Evolutionary conservation across 1,284 basidiomycete species (phyloP).

Genomic region (Malassezia vespertilionis): DNA sequence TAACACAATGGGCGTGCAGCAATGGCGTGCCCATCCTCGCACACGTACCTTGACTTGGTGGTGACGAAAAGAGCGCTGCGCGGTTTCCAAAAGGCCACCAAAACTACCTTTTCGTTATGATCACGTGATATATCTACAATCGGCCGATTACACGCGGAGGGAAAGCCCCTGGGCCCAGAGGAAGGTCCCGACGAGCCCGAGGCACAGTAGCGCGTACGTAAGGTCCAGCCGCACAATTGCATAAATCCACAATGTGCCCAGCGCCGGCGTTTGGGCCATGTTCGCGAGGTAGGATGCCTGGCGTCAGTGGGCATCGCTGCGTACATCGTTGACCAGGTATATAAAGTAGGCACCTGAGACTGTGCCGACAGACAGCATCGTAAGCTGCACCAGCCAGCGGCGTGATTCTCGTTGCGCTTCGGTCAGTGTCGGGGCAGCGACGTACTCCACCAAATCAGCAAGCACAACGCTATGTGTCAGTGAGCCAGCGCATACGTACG

Average conservation of each 20-base stretch:
- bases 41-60: constrained; percentile 14
- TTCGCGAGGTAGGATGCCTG: constrained; percentile 36
- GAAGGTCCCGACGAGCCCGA: constrained; percentile 33
- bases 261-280: constrained; percentile 41
- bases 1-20: neutral
- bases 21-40: neutral
- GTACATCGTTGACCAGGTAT: constrained; percentile 37
- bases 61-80: constrained; percentile 8
- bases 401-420: constrained; percentile 22
- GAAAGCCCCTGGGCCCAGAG: constrained; percentile 20
- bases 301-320: constrained; percentile 2
- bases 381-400: constrained; percentile 21
- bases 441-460: constrained; percentile 11
- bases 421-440: neutral
- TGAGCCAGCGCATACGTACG: constrained; percentile 18
- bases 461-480: neutral
- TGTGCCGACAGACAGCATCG: constrained; percentile 22
- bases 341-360: constrained; percentile 27
- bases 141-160: constrained; percentile 18
- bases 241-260: constrained; percentile 48
- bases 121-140: constrained; percentile 12
- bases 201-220: constrained; percentile 27
- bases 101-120: constrained; percentile 11
- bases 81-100: neutral
- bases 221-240: constrained; percentile 44